Evolutionary conservation across 2,329 filamentous ascomycete genomes (phyloP), one percentile per base, ranked within the genome.

Genomic region (Colletotrichum musicola): DNA sequence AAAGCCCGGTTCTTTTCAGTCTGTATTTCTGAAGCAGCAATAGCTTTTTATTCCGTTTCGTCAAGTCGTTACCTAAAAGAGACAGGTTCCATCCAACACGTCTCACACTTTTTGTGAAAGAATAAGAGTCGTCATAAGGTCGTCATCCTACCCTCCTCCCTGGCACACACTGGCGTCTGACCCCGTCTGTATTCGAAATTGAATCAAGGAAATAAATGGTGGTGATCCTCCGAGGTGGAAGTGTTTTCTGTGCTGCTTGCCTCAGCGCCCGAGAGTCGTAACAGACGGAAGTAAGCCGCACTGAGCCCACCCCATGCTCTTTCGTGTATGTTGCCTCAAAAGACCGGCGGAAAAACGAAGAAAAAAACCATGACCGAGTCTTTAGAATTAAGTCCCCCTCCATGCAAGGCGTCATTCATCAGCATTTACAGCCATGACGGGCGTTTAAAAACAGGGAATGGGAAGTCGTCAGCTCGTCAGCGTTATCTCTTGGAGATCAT

Each of bases 361-460:
- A 62, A 59, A 72, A 59, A 51, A 67, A 42, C 51, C 49, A 57
- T 51, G 46, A 44, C 53, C 60, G 53, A 64, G 46, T 69, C 70
- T 69, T 63, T 58, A 64, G 51, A 40, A 75, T 73, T 73, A 73
- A 69, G 49, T 70, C 72, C 77, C 54, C 65, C 76, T 77, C 77
- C 76, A 77, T 81, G 81, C 78, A 81, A 76, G 77, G 76, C 79
- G 77, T 82, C 77, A 81, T 78, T 82, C 81, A 79, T 83, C 77
- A 82, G 78, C 81, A 78, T 82, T 77, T 80, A 77, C 75, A 78
- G 78, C 76, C 78, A 72, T 79, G 75, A 77, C 53, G 71, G 74
- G 75, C 75, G 74, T 79, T 70, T 64, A 62, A 40, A 60, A 77
- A 76, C 75, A 75, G 75, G 72, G 76, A 79, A 77, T 77, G 73